Conservation (phyloP, 306 rosid species). For the Cicer cuneatum region DNA sequence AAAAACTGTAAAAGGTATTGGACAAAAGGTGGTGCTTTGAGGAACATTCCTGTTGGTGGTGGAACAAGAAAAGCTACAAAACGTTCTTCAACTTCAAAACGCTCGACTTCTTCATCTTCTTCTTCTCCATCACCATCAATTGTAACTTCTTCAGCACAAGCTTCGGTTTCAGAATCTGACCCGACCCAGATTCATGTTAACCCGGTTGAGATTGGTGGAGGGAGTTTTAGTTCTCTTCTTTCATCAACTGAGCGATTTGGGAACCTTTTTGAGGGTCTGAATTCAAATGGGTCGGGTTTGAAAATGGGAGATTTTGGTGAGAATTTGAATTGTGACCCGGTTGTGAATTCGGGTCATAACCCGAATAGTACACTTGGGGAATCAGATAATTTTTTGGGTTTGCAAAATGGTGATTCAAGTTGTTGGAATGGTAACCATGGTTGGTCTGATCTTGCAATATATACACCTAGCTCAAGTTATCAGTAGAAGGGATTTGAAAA, state of each 20-base stretch:
- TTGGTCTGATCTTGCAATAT: conserved; percentile 95
- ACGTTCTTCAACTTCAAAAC: conserved; percentile 54
- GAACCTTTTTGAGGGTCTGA: conserved; percentile 63
- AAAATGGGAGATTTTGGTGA: conserved; percentile 64
- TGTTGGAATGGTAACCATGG: conserved; percentile 73
- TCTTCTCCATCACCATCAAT: conserved; percentile 45
- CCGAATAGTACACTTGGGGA: conserved; percentile 42
- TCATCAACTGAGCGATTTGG: conserved; percentile 69
- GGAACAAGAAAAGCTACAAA: conserved; percentile 77
- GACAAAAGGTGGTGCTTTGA: conserved; percentile 92
- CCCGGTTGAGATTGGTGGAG: conserved; percentile 60
- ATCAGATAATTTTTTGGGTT: conserved; percentile 56
- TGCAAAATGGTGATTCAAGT: conserved; percentile 69
- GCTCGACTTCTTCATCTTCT: conserved; percentile 46
- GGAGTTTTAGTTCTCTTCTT: conserved; percentile 78
- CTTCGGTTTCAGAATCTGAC: not conserved
- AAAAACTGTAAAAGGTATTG: conserved; percentile 90
- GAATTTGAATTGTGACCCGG: conserved; percentile 52
- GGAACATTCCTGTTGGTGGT: conserved; percentile 94
- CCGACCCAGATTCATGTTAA: conserved; percentile 20
- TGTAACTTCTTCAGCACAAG: not conserved
- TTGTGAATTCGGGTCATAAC: conserved; percentile 52
- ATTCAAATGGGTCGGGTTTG: conserved; percentile 59
- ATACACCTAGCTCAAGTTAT: conserved; percentile 79
- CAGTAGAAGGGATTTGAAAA: conserved; percentile 54